A percentile compares a stretch with the other conserved stretches of the same genome.
Evolutionary conservation across 1,284 basidiomycete genomes (phyloP).

Genomic region (Ustilago trichophora): DNA sequence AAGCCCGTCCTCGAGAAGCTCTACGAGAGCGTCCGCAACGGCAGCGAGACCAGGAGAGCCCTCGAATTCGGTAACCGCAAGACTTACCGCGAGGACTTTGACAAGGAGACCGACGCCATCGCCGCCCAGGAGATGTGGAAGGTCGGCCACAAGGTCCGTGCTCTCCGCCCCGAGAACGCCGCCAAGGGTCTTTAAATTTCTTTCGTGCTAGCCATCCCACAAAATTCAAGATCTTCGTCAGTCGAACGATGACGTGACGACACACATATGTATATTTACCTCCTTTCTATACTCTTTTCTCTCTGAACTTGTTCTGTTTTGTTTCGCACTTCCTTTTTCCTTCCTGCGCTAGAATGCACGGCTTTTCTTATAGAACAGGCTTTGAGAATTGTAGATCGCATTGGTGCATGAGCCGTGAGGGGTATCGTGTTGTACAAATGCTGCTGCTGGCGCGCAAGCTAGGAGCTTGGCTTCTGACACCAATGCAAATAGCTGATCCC

Average conservation of each 20-base stretch:
- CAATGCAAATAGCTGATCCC: slow-evolving; percentile 34
- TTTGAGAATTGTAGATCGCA: no score
- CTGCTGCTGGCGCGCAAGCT: no score
- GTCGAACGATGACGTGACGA: no score
- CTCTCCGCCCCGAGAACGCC: slow-evolving; percentile 60
- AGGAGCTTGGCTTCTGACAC: slow-evolving; percentile 8
- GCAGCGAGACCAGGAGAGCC: slow-evolving; percentile 94
- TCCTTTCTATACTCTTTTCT: background rate
- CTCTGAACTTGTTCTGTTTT: no score
- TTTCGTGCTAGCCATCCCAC: slow-evolving; percentile 1
- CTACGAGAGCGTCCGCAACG: slow-evolving; percentile 92
- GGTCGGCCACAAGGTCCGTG: slow-evolving; percentile 63
- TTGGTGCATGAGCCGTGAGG: no score
- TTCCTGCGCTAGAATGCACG: background rate
- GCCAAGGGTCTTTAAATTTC: slow-evolving; percentile 43
- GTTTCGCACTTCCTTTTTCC: background rate
- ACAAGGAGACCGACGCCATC: slow-evolving; percentile 92
- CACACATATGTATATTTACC: slow-evolving; percentile 1
- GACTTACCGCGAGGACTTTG: slow-evolving; percentile 93
- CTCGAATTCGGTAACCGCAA: slow-evolving; percentile 93
- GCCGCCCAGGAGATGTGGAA: slow-evolving; percentile 94
- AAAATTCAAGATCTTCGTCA: no score
- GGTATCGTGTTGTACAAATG: no score
- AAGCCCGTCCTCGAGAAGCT: slow-evolving; percentile 91
- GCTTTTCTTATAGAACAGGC: no score